Evolutionary conservation across 78 protist species (phyloP).

Genomic region (Polysphondylium violaceum): DNA sequence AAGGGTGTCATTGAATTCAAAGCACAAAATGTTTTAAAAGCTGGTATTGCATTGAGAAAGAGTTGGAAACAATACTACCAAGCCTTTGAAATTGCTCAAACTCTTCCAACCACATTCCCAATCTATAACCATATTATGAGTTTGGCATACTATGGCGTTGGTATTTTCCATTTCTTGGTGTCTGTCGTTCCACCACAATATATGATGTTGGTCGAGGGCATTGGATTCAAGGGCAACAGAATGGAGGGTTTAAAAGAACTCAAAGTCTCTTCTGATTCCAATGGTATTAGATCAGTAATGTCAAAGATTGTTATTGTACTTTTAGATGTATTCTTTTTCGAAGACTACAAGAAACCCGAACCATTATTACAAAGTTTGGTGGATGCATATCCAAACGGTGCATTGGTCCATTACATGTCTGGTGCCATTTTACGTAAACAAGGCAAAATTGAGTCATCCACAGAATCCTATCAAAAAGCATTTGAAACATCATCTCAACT

Average conservation of each 20-base stretch:
- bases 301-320: too few species aligned
- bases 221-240: slow-evolving; percentile 44
- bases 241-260: slow-evolving; percentile 63
- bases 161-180: slow-evolving; percentile 48
- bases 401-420: slow-evolving; percentile 52
- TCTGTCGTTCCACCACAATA: slow-evolving; percentile 70
- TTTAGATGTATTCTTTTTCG: slow-evolving; percentile 69
- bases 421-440: slow-evolving; percentile 70
- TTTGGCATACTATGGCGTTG: slow-evolving; percentile 31
- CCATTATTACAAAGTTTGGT: slow-evolving; percentile 16
- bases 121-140: slow-evolving; percentile 16
- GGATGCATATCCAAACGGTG: slow-evolving; percentile 37
- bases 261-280: neutral
- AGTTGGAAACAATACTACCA: slow-evolving; percentile 50
- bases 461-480: slow-evolving; percentile 21
- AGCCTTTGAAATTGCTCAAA: slow-evolving; percentile 24
- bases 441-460: slow-evolving; percentile 36
- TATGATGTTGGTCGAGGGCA: slow-evolving; percentile 47
- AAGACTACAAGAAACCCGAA: slow-evolving; percentile 42
- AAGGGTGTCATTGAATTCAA: slow-evolving; percentile 72
- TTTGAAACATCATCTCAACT: slow-evolving; percentile 30
- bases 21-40: slow-evolving; percentile 66
- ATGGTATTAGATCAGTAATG: slow-evolving; percentile 60
- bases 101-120: slow-evolving; percentile 40
- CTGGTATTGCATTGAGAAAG: slow-evolving; percentile 53